Conservation (phyloP, 2,329 filamentous ascomycete genomes). For the Myriosclerotinia curreyana region DNA sequence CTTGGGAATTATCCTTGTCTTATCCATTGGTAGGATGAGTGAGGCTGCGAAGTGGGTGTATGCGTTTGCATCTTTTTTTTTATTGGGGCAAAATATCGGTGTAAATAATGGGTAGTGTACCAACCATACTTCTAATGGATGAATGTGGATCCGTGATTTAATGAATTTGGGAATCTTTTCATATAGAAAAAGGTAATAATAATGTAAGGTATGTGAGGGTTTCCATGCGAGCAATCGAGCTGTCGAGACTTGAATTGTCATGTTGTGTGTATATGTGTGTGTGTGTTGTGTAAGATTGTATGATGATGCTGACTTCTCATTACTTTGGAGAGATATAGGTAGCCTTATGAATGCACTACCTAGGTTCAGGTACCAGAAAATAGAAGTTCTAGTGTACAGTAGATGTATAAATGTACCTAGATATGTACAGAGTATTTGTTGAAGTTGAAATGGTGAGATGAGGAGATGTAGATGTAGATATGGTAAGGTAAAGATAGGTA, state of each 20-base stretch:
- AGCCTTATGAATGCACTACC: slow-evolving; percentile 2
- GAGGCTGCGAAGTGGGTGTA: slow-evolving; percentile 19
- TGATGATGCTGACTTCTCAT: no score
- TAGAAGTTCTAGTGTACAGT: no score
- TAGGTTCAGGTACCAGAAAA: background rate
- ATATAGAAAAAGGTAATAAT: background rate
- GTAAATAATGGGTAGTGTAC: slow-evolving; percentile 20
- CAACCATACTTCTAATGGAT: slow-evolving; percentile 8
- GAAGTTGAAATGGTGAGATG: background rate
- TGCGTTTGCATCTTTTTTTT: slow-evolving; percentile 23
- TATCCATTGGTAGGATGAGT: slow-evolving; percentile 6
- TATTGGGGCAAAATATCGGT: slow-evolving; percentile 24
- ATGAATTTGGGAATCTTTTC: slow-evolving; percentile 5
- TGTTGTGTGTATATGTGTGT: background rate
- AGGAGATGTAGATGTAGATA: background rate
- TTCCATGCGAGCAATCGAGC: no score
- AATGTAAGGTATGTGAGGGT: background rate
- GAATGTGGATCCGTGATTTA: slow-evolving; percentile 18
- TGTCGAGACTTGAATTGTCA: background rate
- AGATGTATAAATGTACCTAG: no score
- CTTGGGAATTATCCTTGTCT: background rate
- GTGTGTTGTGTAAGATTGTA: no score
- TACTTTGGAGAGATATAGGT: background rate
- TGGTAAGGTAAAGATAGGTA: background rate
- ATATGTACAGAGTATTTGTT: no score